Evolutionary conservation across 192 early-diverging fungal genomes (phyloP), one percentile per base, ranked within the genome.

Genomic region (Phycomyces nitens): DNA sequence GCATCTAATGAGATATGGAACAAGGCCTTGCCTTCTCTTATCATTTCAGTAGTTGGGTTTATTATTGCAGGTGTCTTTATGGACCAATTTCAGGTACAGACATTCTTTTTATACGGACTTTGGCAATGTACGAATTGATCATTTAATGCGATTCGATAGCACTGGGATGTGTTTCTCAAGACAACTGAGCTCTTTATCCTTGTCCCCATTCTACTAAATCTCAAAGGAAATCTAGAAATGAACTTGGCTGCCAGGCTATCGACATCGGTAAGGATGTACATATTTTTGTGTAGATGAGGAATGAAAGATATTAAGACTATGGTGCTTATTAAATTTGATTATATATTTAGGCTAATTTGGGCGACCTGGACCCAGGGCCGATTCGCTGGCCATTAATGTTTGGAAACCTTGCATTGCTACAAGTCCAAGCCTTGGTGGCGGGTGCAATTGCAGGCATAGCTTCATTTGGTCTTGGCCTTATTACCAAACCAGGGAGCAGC

Each of bases 181-280:
- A 77, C 90, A 20, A 78, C 86, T 0, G 86, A 88, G 58, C 73
- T 95, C 6, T 90, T 93, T 71, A 87, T 95, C 53, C 80, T 95
- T 64, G 83, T 94, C 2, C 84, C 93, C 1, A 86, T 93, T 27
- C 66, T 95, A 14, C 69, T 95, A 29, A 93, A 93, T 65, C 77
- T 95, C 26, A 95, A 95, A 58, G 92, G 93, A 58, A 95, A 94
- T 71, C 79, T 94, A 16, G 93, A 95, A 69, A 88, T 94, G 79
- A 95, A 92, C 55, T 77, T 95, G 57, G 89, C 90, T 11, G 84
- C 92, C 14, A 80, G 93, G 8, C 71, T 95, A 5, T 89, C 90
- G 2, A 94, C 92, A 4, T 81, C 77, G 55, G 82, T 88, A 75
- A 86, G 72, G 23, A 47, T n/a, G 18, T n/a, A 18, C 44, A 14